Percentiles rank a stretch among this genome's conserved stretches.
Evolutionary conservation across 2,329 filamentous ascomycete species (phyloP).

Genomic region (Colletotrichum nymphaeae): DNA sequence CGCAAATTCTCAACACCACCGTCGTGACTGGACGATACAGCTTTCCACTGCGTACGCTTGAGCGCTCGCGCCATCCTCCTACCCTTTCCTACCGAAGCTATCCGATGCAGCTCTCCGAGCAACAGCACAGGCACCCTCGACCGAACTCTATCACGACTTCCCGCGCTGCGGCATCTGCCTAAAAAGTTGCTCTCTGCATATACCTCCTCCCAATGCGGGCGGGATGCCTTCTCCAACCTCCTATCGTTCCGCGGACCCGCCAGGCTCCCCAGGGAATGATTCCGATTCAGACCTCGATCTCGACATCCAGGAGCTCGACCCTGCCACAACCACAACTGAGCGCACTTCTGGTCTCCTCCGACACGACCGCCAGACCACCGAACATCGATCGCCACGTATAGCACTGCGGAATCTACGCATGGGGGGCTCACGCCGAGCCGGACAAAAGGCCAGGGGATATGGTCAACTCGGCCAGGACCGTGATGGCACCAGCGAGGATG

Average conservation of each 20-base stretch:
- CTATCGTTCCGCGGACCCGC: constrained; percentile 67
- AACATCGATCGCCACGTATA: constrained; percentile 68
- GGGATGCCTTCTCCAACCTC: constrained; percentile 68
- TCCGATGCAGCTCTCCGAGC: constrained; percentile 34
- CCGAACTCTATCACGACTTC: constrained; percentile 33
- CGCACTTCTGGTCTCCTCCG: constrained; percentile 51
- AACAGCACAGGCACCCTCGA: constrained; percentile 28
- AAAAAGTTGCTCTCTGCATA: constrained; percentile 28
- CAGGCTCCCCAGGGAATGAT: constrained; percentile 74
- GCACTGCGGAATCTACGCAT: constrained; percentile 78
- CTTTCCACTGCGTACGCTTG: background rate
- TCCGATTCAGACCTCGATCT: constrained; percentile 84
- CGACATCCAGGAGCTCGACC: constrained; percentile 84
- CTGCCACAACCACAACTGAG: constrained; percentile 50
- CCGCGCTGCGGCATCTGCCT: constrained; percentile 12
- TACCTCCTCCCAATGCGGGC: constrained; percentile 41
- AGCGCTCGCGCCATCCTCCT: constrained; percentile 1
- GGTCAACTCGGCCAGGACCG: constrained; percentile 69
- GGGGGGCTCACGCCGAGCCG: constrained; percentile 69
- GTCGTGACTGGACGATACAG: constrained; percentile 3
- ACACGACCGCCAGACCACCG: constrained; percentile 59
- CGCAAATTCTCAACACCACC: background rate
- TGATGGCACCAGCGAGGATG: constrained; percentile 73
- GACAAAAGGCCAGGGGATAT: constrained; percentile 66
- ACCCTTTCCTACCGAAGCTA: constrained; percentile 17